A percentile compares a stretch with the other conserved stretches of the same genome.
Conservation (phyloP, 2,329 filamentous ascomycete genomes). For the Daldinia sp. region DNA sequence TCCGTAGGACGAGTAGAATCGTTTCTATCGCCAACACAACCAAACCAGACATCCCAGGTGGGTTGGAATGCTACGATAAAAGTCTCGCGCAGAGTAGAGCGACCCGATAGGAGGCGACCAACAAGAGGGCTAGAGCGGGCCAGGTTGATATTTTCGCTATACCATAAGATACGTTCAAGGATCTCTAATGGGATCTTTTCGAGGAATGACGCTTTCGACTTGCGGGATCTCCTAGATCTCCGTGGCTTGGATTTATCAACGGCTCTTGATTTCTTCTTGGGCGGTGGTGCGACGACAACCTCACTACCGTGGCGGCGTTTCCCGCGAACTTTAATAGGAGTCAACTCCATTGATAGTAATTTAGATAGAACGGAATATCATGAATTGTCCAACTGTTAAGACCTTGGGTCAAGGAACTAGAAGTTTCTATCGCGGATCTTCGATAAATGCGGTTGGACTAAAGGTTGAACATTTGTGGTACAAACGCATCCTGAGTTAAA, state of each 20-base stretch:
- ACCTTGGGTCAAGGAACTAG: neutral
- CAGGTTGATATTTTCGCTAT: slow-evolving; percentile 59
- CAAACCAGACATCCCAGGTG: slow-evolving; percentile 52
- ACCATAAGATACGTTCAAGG: slow-evolving; percentile 60
- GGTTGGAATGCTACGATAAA: slow-evolving; percentile 50
- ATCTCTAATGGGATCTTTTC: slow-evolving; percentile 60
- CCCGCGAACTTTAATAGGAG: slow-evolving; percentile 58
- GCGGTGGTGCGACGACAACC: neutral
- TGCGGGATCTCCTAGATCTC: slow-evolving; percentile 19
- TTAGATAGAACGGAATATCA: neutral
- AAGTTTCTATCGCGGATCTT: neutral
- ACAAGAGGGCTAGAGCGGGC: slow-evolving; percentile 55
- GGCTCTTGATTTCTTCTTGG: slow-evolving; percentile 23
- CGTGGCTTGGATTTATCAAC: slow-evolving; percentile 8
- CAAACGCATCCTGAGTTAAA: neutral
- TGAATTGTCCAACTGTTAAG: neutral
- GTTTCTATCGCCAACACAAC: slow-evolving; percentile 41
- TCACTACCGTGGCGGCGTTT: slow-evolving; percentile 50
- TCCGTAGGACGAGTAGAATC: slow-evolving; percentile 30
- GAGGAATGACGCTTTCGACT: slow-evolving; percentile 38
- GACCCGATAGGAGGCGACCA: slow-evolving; percentile 55
- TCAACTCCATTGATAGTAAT: slow-evolving; percentile 54
- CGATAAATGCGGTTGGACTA: neutral
- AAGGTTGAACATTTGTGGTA: neutral
- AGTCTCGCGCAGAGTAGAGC: slow-evolving; percentile 47